Conservation (phyloP, 177 flowering plant species). For the Tripterygium wilfordii region DNA sequence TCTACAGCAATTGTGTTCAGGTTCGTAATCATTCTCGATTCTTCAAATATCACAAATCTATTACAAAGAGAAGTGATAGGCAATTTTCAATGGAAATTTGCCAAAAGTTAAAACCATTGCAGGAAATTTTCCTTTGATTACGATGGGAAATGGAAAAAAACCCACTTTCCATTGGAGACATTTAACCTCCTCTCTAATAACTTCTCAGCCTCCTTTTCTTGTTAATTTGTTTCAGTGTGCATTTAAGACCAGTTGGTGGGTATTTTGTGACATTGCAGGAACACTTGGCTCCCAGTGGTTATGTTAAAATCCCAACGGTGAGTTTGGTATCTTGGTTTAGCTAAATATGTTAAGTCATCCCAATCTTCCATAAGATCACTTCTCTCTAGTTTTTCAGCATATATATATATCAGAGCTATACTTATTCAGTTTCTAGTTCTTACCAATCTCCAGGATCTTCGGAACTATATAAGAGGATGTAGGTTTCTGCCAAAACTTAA, state of each 20-base stretch:
- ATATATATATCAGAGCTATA: neutral
- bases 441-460: slow-evolving; percentile 31
- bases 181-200: too few species aligned
- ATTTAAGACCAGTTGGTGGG: neutral
- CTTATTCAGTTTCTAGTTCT: neutral
- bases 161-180: too few species aligned
- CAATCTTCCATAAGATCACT: neutral
- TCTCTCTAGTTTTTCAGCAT: neutral
- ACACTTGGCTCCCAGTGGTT: slow-evolving; percentile 57
- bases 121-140: too few species aligned
- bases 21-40: slow-evolving; percentile 14
- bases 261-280: slow-evolving; percentile 44
- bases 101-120: too few species aligned
- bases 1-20: slow-evolving; percentile 49
- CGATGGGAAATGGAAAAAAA: too few species aligned
- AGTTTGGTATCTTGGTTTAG: slow-evolving; percentile 16
- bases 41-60: neutral
- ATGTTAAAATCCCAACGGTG: slow-evolving; percentile 58
- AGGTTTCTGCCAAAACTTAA: slow-evolving; percentile 53
- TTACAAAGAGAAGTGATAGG: neutral
- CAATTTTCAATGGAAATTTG: neutral
- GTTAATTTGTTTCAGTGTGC: neutral
- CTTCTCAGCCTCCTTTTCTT: too few species aligned
- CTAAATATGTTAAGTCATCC: too few species aligned
- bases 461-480: slow-evolving; percentile 33